Evolutionary conservation across 2,329 filamentous ascomycete species (phyloP).

Genomic region (Fusarium sp.): DNA sequence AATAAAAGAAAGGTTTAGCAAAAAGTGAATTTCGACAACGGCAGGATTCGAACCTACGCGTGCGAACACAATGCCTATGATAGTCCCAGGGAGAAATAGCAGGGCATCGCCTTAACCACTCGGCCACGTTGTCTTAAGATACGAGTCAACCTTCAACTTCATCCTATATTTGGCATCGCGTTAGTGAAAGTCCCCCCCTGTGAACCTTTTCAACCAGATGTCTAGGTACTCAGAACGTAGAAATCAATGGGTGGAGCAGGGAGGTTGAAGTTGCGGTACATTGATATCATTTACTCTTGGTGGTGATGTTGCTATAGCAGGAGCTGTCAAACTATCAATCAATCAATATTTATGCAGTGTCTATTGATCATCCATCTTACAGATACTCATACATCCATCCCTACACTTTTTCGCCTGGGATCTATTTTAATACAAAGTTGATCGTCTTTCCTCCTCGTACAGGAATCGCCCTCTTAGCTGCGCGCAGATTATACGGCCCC

Average conservation of each 20-base stretch:
- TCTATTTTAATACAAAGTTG: conserved; percentile 72
- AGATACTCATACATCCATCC: conserved; percentile 22
- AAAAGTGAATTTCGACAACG: conserved; percentile 14
- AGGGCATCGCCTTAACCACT: conserved; percentile 37
- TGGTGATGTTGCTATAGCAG: background rate
- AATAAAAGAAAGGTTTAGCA: background rate
- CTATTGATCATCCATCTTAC: conserved; percentile 20
- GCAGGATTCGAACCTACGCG: conserved; percentile 37
- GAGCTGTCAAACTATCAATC: background rate
- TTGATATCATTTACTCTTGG: background rate
- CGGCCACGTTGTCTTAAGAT: conserved; percentile 27
- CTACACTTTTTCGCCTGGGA: background rate
- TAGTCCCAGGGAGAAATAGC: conserved; percentile 22
- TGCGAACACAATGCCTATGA: conserved; percentile 36
- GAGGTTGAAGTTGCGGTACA: background rate
- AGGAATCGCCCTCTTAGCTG: conserved; percentile 73
- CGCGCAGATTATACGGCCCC: conserved; percentile 57
- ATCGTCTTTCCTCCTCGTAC: conserved; percentile 74
- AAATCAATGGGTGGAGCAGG: background rate
- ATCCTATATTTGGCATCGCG: rapidly evolving
- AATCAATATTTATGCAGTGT: background rate
- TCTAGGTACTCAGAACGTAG: background rate
- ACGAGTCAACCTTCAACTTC: rapidly evolving
- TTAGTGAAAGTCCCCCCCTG: background rate
- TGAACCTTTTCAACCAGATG: background rate